Evolutionary conservation across 202 grass and related monocot species (phyloP).

Genomic region (Eragrostis tef): DNA sequence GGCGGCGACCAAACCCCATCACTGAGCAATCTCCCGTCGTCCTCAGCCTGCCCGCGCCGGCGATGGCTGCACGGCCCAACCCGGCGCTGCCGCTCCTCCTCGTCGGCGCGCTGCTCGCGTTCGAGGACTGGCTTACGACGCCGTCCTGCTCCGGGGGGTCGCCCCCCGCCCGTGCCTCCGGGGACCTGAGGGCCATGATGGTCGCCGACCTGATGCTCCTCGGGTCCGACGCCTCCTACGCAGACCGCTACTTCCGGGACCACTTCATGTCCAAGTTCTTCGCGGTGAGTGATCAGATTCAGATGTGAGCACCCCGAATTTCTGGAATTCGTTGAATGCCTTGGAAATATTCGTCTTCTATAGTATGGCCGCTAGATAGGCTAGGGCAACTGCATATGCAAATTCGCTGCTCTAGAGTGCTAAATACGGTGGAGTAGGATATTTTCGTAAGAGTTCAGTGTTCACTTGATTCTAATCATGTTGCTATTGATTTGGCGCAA

Average conservation of each 20-base stretch:
- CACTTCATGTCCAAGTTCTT: slow-evolving; percentile 64
- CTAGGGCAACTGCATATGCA: not conserved
- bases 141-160: slow-evolving; percentile 60
- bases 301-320: slow-evolving; percentile 7
- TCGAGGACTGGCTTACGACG: slow-evolving; percentile 61
- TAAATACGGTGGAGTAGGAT: not conserved
- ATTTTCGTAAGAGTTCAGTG: not conserved
- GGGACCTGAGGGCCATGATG: slow-evolving; percentile 69
- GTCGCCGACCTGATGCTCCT: slow-evolving; percentile 71
- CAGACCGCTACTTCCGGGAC: slow-evolving; percentile 64
- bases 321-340: slow-evolving; percentile 4
- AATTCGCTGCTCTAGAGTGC: not conserved
- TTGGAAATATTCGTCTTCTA: not conserved
- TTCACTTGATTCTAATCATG: too few species aligned
- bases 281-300: slow-evolving; percentile 53
- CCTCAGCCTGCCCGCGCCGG: not conserved
- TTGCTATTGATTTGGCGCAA: not conserved
- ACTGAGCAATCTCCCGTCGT: not conserved
- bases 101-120: slow-evolving; percentile 46
- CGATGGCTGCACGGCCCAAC: slow-evolving; percentile 59
- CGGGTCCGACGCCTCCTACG: slow-evolving; percentile 66
- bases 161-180: slow-evolving; percentile 14
- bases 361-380: not conserved
- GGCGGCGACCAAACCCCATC: not conserved
- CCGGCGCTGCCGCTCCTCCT: slow-evolving; percentile 58